Evolutionary conservation across 1,139 yeast genomes (phyloP), one percentile per base, ranked within the genome.

Genomic region (Suhomyces kunorum): DNA sequence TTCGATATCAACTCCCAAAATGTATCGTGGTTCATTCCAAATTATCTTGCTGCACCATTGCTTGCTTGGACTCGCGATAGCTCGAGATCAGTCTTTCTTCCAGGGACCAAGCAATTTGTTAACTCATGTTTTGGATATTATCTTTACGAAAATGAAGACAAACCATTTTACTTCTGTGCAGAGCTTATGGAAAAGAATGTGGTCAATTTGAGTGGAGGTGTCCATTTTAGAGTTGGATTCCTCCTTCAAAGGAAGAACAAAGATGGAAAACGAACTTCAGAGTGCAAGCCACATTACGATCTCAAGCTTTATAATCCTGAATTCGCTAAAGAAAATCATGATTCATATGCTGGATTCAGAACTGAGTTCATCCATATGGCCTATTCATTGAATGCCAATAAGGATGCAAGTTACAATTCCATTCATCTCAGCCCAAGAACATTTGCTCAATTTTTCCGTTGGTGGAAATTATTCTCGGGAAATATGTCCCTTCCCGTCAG

Each of bases 311-410:
- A 65, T 39, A 80, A 84, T 53, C 96, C 96, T 0, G 68, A 78
- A 4, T 78, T 55, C 53, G 78, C 86, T 4, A 52, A 67, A 8
- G 58, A 63, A 2, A 61, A 56, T 0, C 82, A 83, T 51, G 98
- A 92, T 59, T 87, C 96, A 0, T 90, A 83, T 54, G 58, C 59
- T 4, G 94, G 87, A 0, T 90, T 86, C 64, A 68, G 98, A 56
- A 81, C 94, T 40, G 81, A 86, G 38, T 86, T 76, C 51, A 71
- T 89, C 13, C 96, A 88, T 56, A 68, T 90, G 76, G 87, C 94
- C 0, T 71, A 90, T 22, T 73, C 87, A 0, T 71, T 90, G 32
- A 64, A 74, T 30, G 86, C 95, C 17, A 59, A 66, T 44, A 58
- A 59, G 17, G 66, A 61, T 7, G 49, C 58, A 4, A 64, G 72